Base-by-base conservation (phyloP, 2,329 filamentous ascomycete genomes). In the Orbilia ellipsospora region DNA sequence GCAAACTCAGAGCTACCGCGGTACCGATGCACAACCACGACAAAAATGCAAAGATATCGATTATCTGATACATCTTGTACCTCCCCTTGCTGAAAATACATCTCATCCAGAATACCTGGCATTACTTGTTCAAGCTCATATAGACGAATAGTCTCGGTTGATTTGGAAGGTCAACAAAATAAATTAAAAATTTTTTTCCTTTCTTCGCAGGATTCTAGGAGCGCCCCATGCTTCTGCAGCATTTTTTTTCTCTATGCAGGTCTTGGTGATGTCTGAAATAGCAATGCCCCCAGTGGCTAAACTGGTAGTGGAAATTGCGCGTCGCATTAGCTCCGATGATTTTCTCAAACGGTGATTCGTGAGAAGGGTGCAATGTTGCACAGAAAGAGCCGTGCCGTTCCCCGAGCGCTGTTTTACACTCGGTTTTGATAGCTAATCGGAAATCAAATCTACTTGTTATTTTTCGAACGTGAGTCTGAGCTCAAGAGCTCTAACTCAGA, bases 351-450 rank as follows among this genome's bases (percentile, higher is more conserved):
- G 50, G 45, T 45, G 54, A 23, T 23, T 61, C 16, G 18, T 45
- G 18, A 57, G 36, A 48, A 44, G 28, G n/a, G 31, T 42, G 48
- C 50, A 70, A 69, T 42, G 66, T 70, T 57, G 51, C 42, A 70
- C 66, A 70, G 62, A 51, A 68, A 23, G 50, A 57, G 26, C 26
- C 48, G 66, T 61, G 45, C 66, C 66, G 66, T 42, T 63, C 50
- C n/a, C 66, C 66, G 66, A 63, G 42, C 66, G 10, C 6, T 12
- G 26, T 51, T 44, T 13, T 20, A 15, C 23, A 23, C 23, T 23
- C 23, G 23, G 23, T 36, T 52, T 56, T 26, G 56, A 55, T 70
- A 56, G 31, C 45, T 28, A 56, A 36, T 36, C 56, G 18, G 57
- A 26, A 50, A n/a, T 45, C 26, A 2, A 59, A 13, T 51, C 31